Base-by-base conservation (phyloP, 176 grass and related monocot species). In the Thalia dealbata region DNA sequence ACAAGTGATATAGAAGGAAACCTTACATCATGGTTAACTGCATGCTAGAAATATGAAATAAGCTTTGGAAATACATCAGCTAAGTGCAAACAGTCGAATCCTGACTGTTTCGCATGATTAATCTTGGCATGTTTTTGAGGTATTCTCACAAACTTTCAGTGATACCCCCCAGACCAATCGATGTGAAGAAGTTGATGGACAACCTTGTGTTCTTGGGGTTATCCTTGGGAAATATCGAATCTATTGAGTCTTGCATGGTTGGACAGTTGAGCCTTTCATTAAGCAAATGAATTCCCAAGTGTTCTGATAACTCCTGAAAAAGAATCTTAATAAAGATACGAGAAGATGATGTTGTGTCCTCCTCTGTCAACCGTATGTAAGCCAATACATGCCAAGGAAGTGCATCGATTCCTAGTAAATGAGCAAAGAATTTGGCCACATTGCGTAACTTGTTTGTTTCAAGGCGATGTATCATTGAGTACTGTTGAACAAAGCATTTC, bases 311-410 rank as follows among this genome's bases (percentile, higher is more conserved):
- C 76, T 93, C 87, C 95, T 97, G 90, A 60, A 99, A 99, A 46
- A 99, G 83, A 81, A 91, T 99, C 83, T 99, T 93, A 55, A 99
- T 93, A 38, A 99, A 99, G 78, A 99, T 93, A 75, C 87, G 81
- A 18, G 95, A 93, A 14, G 95, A 99, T 14, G 90, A 99, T 1
- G 95, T 99, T 2, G 95, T 97, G 56, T 97, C 93, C 65, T 97
- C 93, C 76, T 97, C 90, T 19, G 93, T 97, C 82, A 93, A 73
- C n/a, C 93, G 71, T 29, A 97, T 92, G 52, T 97, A 97, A 16
- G 90, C 87, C 44, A 97, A 73, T 32, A 93, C 90, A 79, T 97
- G 90, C 90, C 93, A 97, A 19, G 87, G 83, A 10, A 97, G 87
- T 0, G 87, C 93, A 77, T 91, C 81, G 19, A 90, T 97, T 19